Evolutionary conservation across 1,284 basidiomycete genomes (phyloP), one percentile per base, ranked within the genome.

Genomic region (Cerioporus squamosus): DNA sequence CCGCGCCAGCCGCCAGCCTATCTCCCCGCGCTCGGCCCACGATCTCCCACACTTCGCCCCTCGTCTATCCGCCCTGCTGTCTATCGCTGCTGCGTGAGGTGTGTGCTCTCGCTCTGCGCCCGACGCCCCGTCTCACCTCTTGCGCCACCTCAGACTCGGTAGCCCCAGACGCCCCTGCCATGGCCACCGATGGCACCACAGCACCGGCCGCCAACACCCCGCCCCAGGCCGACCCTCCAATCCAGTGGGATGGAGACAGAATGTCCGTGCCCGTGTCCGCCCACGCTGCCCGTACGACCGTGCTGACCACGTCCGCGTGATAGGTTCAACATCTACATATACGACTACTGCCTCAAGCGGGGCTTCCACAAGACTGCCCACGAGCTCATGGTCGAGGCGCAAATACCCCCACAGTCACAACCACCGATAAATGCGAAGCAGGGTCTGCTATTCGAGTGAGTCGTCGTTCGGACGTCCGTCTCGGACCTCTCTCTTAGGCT

Each of bases 311-410:
- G 29, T 20, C 42, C 15, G 24, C 18, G 23, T 29, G n/a, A 18
- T 43, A 92, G 90, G 90, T 91, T 92, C 73, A 90, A 93, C 74
- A 89, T 93, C 65, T 93, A 93, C 74, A 92, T 93, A 61, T 82
- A 88, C 71, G 90, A 93, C 75, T 93, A 93, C 69, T 92, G 88
- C 75, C 74, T 72, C 65, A 93, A 93, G 73, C 86, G 90, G 54
- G 90, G 90, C 53, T 93, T 86, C 67, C 73, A 69, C 64, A 87
- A 85, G 68, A 90, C 90, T 1, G 89, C 89, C 15, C 75, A 72
- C 29, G 84, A 90, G 67, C 81, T 93, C 44, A 72, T 81, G 63
- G 44, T 52, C 12, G 90, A 92, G 69, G 89, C 90, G 1, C 82
- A 85, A 0, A 81, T 92, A 40, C 71, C 81, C 0, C 68, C 75